These are phyloP conservation scores for Saturnispora sekii DNA, from an alignment of 805 yeast genomes.

Conservation along the genomic window DNA sequence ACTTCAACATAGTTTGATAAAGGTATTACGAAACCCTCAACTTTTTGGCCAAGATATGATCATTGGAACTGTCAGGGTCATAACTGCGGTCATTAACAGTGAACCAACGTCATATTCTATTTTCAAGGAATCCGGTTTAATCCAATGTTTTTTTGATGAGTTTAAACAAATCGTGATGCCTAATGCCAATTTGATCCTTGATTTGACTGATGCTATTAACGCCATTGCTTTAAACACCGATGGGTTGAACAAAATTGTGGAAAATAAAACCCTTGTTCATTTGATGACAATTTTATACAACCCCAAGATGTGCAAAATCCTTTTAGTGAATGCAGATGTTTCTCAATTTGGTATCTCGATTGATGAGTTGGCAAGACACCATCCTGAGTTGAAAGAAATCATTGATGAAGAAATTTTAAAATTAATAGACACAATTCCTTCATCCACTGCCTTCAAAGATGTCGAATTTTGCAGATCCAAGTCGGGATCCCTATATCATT, in stretches of 20 bases:
- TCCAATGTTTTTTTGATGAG: slow-evolving; percentile 52
- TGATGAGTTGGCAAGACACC: slow-evolving; percentile 79
- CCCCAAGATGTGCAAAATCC: slow-evolving; percentile 40
- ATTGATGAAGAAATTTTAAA: slow-evolving; percentile 40
- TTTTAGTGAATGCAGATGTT: slow-evolving; percentile 44
- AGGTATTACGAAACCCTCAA: slow-evolving; percentile 43
- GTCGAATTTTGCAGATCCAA: slow-evolving; percentile 36
- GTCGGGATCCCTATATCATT: slow-evolving; percentile 30
- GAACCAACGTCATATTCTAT: slow-evolving; percentile 86
- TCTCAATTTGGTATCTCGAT: slow-evolving; percentile 54
- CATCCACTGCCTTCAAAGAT: slow-evolving; percentile 29
- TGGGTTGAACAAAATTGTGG: slow-evolving; percentile 53
- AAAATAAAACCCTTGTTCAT: slow-evolving; percentile 27
- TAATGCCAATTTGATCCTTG: slow-evolving; percentile 43
- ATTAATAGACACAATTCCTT: slow-evolving; percentile 38
- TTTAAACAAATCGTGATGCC: slow-evolving; percentile 49
- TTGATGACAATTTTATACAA: slow-evolving; percentile 44
- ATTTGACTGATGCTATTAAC: slow-evolving; percentile 68
- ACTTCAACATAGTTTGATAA: slow-evolving; percentile 50
- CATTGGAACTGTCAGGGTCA: slow-evolving; percentile 50
- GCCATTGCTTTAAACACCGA: slow-evolving; percentile 72
- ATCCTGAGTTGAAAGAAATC: slow-evolving; percentile 56
- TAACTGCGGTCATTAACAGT: slow-evolving; percentile 67
- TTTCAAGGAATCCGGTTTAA: slow-evolving; percentile 65
- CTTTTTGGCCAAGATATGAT: slow-evolving; percentile 62